Base-by-base conservation (phyloP, 2,329 filamentous ascomycete species). In the Apiospora pterosperma region DNA sequence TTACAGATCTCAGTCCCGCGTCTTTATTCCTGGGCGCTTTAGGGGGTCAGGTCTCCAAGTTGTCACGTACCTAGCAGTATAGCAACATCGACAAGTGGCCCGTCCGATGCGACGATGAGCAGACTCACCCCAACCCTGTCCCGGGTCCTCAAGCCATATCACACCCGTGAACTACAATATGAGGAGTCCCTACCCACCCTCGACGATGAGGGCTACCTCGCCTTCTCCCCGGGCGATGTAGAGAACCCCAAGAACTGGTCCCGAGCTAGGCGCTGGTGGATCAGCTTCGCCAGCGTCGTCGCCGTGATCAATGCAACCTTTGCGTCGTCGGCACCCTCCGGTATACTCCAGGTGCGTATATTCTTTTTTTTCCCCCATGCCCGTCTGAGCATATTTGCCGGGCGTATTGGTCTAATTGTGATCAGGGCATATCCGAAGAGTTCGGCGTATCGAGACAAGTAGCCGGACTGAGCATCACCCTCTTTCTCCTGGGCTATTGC, bases 291-390 rank as follows among this genome's bases (percentile, higher is more conserved):
- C 34, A 70, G 79, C 28, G 77, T 84, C 8, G 63, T 80, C n/a
- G 78, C 84, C 19, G 83, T 85, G 41, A 77, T 85, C 67, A 87
- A 86, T 69, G 83, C 83, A 3, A 86, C 83, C 0, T 85, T 86
- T 67, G 83, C 84, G 34, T 82, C 81, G 5, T 80, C 79, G 28
- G 75, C 76, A 39, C 78, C 70, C 8, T 73, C 76, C 42, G 76
- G 76, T 4, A 77, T 77, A 62, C 69, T 78, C 31, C 64, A 52
- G 39, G 71, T 73, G 63, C 63, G 70, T 67, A 64, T 36, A 75
- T 67, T 63, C 23, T 48, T 12, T 6, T 25, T 63, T 14, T 48
- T 12, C 3, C 23, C 7, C 23, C n/a, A 39, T 4, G 38, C 25
- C 7, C 16, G 11, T 2, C n/a, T 1, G 41, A 23, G 7, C 8